Evolutionary conservation across 345 rosid species (phyloP).

Genomic region (Citrus trifoliata): DNA sequence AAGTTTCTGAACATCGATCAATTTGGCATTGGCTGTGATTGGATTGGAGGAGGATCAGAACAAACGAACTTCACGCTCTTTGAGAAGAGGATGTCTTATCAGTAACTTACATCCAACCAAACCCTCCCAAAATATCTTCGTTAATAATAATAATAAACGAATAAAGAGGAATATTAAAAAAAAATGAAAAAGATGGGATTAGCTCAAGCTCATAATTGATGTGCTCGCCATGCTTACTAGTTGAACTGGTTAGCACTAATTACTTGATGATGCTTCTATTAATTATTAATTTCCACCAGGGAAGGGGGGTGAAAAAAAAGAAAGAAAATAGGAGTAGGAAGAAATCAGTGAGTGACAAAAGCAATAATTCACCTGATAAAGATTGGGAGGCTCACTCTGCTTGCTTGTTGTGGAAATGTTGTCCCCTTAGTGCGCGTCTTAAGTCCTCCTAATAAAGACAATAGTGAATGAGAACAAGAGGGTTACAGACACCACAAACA

Average conservation of each 20-base stretch:
- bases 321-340: too few relatives aligned
- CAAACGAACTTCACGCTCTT: background rate
- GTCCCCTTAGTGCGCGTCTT: slow-evolving; percentile 5
- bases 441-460: background rate
- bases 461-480: background rate
- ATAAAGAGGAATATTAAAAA: background rate
- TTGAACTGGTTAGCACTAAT: slow-evolving; percentile 10
- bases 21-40: background rate
- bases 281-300: background rate
- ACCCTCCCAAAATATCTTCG: background rate
- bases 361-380: slow-evolving; percentile 6
- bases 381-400: background rate
- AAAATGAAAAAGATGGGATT: background rate
- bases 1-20: background rate
- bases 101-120: background rate
- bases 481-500: background rate
- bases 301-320: too few relatives aligned
- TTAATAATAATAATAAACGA: background rate
- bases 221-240: background rate
- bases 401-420: slow-evolving; percentile 1
- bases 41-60: background rate
- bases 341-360: background rate
- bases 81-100: background rate
- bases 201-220: background rate
- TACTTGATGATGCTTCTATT: background rate